Evolutionary conservation across 495 filamentous ascomycete species (phyloP).

Genomic region (Penicillium alfredii): DNA sequence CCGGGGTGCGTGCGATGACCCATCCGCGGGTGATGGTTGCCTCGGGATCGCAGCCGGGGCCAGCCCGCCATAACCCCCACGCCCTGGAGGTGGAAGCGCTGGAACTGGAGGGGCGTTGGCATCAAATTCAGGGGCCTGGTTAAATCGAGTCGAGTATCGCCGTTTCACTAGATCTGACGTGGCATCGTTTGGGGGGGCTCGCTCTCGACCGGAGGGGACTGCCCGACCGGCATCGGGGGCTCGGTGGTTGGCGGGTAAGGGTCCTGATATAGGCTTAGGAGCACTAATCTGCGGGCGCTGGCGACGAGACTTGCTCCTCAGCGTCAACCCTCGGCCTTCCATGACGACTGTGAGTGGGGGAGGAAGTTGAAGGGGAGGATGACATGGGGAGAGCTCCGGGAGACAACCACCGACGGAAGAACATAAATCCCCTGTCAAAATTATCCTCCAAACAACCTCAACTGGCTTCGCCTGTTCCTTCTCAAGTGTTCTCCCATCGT

Average conservation of each 20-base stretch:
- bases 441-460: conserved; percentile 24
- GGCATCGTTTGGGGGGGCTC: conserved; percentile 38
- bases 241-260: conserved; percentile 41
- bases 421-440: conserved; percentile 41
- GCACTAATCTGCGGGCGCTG: conserved; percentile 69
- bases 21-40: conserved; percentile 35
- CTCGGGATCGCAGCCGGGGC: conserved; percentile 41
- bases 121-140: conserved; percentile 65
- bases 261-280: conserved; percentile 72
- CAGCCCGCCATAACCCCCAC: conserved; percentile 46
- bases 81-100: conserved; percentile 40
- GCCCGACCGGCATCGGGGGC: conserved; percentile 20
- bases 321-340: conserved; percentile 70
- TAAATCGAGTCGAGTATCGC: conserved; percentile 88
- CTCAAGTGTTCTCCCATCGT: conserved; percentile 1
- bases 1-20: conserved; percentile 37
- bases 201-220: conserved; percentile 27
- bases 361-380: conserved; percentile 7
- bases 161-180: conserved; percentile 92
- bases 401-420: conserved; percentile 39
- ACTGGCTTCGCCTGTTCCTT: conserved; percentile 9
- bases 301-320: conserved; percentile 79
- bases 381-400: conserved; percentile 10
- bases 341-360: conserved; percentile 17
- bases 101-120: conserved; percentile 63